Conservation (phyloP, 139 green algal species). For the Chlamydomonas sp. region DNA sequence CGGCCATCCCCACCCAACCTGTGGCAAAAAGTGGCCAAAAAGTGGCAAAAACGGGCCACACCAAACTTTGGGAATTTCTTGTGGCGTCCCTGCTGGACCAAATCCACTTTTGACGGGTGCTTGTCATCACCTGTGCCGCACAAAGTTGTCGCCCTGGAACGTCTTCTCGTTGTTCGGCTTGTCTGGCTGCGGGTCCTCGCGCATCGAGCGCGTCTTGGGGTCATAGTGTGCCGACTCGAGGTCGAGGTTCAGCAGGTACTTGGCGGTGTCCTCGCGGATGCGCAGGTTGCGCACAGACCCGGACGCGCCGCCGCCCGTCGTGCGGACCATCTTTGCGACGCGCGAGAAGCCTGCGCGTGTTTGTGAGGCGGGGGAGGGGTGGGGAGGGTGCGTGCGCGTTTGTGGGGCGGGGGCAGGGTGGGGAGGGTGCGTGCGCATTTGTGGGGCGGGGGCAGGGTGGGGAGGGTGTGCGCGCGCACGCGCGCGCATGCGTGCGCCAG, state of each 20-base stretch:
- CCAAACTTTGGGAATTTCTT: too few relatives aligned
- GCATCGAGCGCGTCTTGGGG: constrained; percentile 95
- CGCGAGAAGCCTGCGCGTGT: constrained; percentile 70
- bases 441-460: constrained; percentile 54
- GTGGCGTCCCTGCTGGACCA: too few relatives aligned
- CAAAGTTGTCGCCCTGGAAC: constrained; percentile 35
- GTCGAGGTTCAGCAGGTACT: constrained; percentile 99
- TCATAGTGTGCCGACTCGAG: constrained; percentile 93
- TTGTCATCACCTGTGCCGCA: constrained; percentile 4
- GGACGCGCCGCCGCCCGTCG: constrained; percentile 76
- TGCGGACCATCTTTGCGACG: constrained; percentile 93
- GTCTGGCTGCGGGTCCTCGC: constrained; percentile 73
- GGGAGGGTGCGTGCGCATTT: not conserved
- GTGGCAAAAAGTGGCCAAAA: too few relatives aligned
- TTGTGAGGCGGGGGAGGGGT: not conserved
- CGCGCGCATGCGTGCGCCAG: too few relatives aligned
- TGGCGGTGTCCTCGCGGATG: constrained; percentile 99
- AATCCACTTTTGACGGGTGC: too few relatives aligned
- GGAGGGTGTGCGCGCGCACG: too few relatives aligned
- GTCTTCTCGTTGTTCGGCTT: constrained; percentile 61
- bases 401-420: constrained; percentile 54
- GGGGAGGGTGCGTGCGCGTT: too few relatives aligned
- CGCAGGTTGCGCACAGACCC: constrained; percentile 91
- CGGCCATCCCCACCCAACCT: too few relatives aligned
- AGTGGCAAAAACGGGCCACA: too few relatives aligned